Percentiles rank a stretch among this genome's conserved stretches.
phyloP scores from a whole-genome alignment of 306 rosid genomes.

The Lathyrus tuberosus region DNA sequence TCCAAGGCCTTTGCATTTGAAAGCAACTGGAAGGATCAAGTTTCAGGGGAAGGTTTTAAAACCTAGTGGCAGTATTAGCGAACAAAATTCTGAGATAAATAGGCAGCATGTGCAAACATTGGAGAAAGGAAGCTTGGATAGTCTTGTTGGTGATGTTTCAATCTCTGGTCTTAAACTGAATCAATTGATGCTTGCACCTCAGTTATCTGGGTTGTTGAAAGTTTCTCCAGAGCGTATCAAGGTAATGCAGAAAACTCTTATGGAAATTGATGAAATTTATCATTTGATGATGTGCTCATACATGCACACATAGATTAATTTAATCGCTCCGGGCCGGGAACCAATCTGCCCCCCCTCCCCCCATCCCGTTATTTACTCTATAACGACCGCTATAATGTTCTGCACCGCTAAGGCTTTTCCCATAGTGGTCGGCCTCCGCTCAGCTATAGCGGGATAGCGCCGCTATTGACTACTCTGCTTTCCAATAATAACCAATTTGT shows the following conservation, averaged over 20 bases:
- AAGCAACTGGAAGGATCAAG: conserved; percentile 83
- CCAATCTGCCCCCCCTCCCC: too few species aligned
- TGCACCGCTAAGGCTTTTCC: too few species aligned
- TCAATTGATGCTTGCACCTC: conserved; percentile 91
- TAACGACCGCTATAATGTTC: too few species aligned
- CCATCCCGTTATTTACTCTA: too few species aligned
- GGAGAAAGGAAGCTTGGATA: conserved; percentile 52
- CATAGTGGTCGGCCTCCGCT: too few species aligned
- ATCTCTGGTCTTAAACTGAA: conserved; percentile 88
- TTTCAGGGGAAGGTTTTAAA: conserved; percentile 79
- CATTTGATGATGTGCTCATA: neutral
- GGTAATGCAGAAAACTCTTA: conserved; percentile 50
- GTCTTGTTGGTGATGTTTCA: conserved; percentile 78
- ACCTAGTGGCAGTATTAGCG: conserved; percentile 44
- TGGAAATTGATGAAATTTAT: conserved; percentile 11
- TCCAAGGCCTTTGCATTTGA: conserved; percentile 78
- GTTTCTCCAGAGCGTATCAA: conserved; percentile 70
- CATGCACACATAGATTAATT: neutral
- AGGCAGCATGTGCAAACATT: conserved; percentile 44
- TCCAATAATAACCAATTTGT: neutral
- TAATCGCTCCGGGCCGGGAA: too few species aligned
- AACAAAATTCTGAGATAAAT: conserved; percentile 53
- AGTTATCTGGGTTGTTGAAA: conserved; percentile 73
- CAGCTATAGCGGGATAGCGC: too few species aligned
- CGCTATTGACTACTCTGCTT: neutral